These are phyloP conservation scores for Musa balbisiana DNA, from an alignment of 202 grass and related monocot genomes.

Conservation along the genomic window DNA sequence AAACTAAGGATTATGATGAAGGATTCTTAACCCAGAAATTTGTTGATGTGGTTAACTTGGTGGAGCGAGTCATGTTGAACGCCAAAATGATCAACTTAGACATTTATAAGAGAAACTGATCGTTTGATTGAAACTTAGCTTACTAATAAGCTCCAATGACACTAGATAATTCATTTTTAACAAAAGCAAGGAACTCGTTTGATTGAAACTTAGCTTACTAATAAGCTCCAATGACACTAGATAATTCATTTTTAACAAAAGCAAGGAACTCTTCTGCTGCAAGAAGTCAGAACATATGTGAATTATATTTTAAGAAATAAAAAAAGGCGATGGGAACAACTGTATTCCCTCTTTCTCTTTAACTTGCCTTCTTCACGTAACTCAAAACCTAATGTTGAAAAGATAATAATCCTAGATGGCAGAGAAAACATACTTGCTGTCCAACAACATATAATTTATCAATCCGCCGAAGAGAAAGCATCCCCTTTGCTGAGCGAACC, in stretches of 20 bases:
- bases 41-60: not conserved
- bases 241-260: not conserved
- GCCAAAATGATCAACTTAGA: not conserved
- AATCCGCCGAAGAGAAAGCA: constrained; percentile 72
- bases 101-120: no score
- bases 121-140: not conserved
- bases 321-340: not conserved
- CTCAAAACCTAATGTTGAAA: not conserved
- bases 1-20: not conserved
- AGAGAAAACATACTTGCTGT: constrained; percentile 55
- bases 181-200: not conserved
- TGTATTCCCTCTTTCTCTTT: not conserved
- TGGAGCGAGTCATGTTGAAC: not conserved
- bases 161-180: not conserved
- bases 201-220: not conserved
- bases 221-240: not conserved
- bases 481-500: constrained; percentile 81
- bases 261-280: not conserved
- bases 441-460: constrained; percentile 86
- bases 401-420: no score
- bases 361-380: not conserved
- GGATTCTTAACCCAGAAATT: not conserved
- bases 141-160: not conserved
- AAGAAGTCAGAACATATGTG: not conserved
- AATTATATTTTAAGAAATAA: not conserved